phyloP scores from a whole-genome alignment of 345 rosid species.

The Dovyalis caffra region DNA sequence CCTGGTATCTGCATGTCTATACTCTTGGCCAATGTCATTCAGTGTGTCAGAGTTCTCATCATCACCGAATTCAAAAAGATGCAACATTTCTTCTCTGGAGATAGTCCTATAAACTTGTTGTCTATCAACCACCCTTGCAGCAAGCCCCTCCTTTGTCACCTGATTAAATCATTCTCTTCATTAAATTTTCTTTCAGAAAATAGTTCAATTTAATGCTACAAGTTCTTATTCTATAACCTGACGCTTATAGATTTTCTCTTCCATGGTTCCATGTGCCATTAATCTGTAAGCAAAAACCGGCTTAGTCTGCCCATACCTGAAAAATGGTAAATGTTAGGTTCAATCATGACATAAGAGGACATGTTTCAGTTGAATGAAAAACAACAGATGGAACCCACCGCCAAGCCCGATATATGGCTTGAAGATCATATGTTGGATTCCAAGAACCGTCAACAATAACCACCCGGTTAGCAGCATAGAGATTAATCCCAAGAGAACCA shows the following conservation, averaged over 20 bases:
- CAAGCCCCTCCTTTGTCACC: constrained; percentile 99
- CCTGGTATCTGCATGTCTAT: constrained; percentile 32
- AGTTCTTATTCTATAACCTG: constrained; percentile 54
- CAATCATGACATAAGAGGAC: background rate
- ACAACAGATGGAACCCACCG: constrained; percentile 47
- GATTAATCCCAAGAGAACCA: constrained; percentile 97
- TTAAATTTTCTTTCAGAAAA: constrained; percentile 19
- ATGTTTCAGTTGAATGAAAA: background rate
- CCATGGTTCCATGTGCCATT: constrained; percentile 98
- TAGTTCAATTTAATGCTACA: constrained; percentile 4
- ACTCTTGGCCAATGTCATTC: constrained; percentile 40
- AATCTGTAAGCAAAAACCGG: constrained; percentile 96
- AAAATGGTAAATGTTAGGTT: constrained; percentile 13
- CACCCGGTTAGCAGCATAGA: constrained; percentile 97
- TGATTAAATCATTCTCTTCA: constrained; percentile 35
- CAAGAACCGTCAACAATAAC: constrained; percentile 98
- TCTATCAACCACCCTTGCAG: constrained; percentile 99
- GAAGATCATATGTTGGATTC: constrained; percentile 99
- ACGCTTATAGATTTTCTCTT: constrained; percentile 97
- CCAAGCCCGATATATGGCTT: constrained; percentile 98
- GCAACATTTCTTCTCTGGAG: constrained; percentile 98
- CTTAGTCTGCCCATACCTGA: constrained; percentile 95
- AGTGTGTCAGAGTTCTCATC: constrained; percentile 69
- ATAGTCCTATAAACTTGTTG: constrained; percentile 96
- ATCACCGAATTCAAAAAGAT: constrained; percentile 94